Base-by-base conservation (phyloP, 768 basidiomycete genomes). In the Arthromyces matolae region DNA sequence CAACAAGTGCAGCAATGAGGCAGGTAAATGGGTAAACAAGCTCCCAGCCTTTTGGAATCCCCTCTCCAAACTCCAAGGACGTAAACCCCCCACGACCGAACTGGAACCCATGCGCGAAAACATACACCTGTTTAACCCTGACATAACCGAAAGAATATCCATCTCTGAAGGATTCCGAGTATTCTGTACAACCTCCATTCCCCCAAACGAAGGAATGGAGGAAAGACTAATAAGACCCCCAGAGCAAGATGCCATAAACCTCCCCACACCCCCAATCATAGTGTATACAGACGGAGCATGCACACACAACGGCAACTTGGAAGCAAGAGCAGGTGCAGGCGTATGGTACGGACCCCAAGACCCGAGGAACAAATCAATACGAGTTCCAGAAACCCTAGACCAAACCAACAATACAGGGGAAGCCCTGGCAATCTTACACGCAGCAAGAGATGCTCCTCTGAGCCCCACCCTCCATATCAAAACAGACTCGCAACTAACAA, bases 41-140 rank as follows among this genome's bases (percentile, higher is more conserved):
- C 51, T 66, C 2, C 50, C 52, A 20, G 36, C 49, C 1, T 59
- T 53, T 27, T 64, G 61, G 64, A 41, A 61, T 38, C 63, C 29
- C 29, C 8, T 8, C 14, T 8, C 29, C 29, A 31, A 31, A n/a
- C n/a, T n/a, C 29, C 8, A 31, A 8, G 29, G 14, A 31, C 29
- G 8, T 14, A 31, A 14, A 14, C 8, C 29, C 29, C 29, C 14
- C 8, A 31, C 29, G 29, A 14, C 8, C 29, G n/a, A n/a, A n/a
- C n/a, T n/a, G n/a, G 29, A 31, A 31, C 8, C 14, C 29, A 14
- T n/a, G n/a, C n/a, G n/a, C 8, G 29, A 31, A 8, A 14, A 31
- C 8, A 8, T 8, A 8, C 8, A 8, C 29, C n/a, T n/a, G n/a
- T n/a, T n/a, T n/a, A n/a, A n/a, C n/a, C n/a, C n/a, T n/a, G n/a